Base-by-base conservation (phyloP, 148 eudicot genomes). In the Agrostemma githago region DNA sequence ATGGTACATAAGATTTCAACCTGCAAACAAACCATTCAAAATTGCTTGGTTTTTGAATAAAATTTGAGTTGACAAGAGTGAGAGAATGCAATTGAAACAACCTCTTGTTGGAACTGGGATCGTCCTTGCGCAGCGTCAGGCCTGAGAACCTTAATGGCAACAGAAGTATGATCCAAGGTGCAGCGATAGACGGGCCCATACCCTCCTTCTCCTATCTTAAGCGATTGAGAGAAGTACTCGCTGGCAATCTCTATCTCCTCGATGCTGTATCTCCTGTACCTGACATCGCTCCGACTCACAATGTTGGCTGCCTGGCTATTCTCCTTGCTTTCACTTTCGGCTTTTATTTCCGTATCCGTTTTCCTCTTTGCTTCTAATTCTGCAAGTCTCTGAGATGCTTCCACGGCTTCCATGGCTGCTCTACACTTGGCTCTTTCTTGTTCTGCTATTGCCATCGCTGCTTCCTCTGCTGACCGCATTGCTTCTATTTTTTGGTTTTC, bases 61-160 rank as follows among this genome's bases (percentile, higher is more conserved):
- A 11, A 46, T 46, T 46, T 46, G 51, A 46, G 8, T 46, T 46
- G 51, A 46, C 51, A 46, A 46, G 51, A 46, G 51, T 46, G 51
- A 4, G 10, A 46, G 10, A 46, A 46, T 46, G 51, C 51, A 46
- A 46, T 46, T 46, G 9, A 46, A 46, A 46, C 10, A 46, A 85
- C 90, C 86, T 92, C 97, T 83, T 88, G 92, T 34, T 92, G 90
- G 78, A 89, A 92, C 60, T 92, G 97, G 61, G 92, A 77, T 48
- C 85, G 86, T 43, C 97, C 97, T 80, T 92, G 92, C 53, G 89
- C 90, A 4, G 94, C 97, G 75, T 88, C 94, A 0, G 95, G 90
- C 4, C 97, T 80, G 44, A 92, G 83, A 59, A 90, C 92, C 83
- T 92, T 92, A 37, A 92, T 81, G 5, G 97, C 97, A 62, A 84